Percentiles rank a stretch among this genome's conserved stretches.
These are phyloP conservation scores for Phytopythium vexans DNA, from an alignment of 352 stramenopile species.

Conservation along the genomic window DNA sequence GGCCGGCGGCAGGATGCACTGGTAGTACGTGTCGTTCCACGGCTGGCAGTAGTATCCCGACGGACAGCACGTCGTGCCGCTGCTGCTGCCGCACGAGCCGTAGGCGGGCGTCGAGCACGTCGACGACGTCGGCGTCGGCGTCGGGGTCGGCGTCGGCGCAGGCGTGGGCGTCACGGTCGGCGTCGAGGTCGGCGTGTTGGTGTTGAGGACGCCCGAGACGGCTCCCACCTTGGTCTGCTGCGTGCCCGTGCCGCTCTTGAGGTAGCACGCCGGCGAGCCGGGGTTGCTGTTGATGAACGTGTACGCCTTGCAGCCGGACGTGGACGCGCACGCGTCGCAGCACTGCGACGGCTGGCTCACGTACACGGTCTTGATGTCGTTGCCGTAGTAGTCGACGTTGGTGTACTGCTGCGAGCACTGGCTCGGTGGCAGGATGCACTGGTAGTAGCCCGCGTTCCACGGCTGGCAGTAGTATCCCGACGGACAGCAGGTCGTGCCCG, in stretches of 20 bases:
- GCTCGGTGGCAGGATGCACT: constrained; percentile 28
- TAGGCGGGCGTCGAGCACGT: constrained; percentile 13
- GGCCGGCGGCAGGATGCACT: constrained; percentile 28
- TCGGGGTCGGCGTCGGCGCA: not conserved
- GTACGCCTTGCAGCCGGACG: constrained; percentile 34
- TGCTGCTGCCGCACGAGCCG: constrained; percentile 12
- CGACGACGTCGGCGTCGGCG: not conserved
- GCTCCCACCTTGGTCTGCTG: constrained; percentile 13
- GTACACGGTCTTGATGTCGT: constrained; percentile 46
- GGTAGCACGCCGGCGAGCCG: constrained; percentile 31
- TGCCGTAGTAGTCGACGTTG: constrained; percentile 38
- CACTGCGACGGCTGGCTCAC: constrained; percentile 29
- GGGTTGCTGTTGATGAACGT: constrained; percentile 48
- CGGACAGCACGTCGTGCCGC: constrained; percentile 26
- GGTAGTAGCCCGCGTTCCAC: constrained; percentile 35
- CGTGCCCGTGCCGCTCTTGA: constrained; percentile 27
- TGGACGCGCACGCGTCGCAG: constrained; percentile 35
- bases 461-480: constrained; percentile 38
- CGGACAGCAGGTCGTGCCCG: constrained; percentile 26
- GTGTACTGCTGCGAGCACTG: constrained; percentile 29
- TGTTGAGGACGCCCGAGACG: constrained; percentile 18
- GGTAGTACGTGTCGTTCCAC: constrained; percentile 34
- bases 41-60: constrained; percentile 38
- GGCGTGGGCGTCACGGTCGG: not conserved
- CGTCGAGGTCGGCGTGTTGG: not conserved